A percentile compares a stretch with the other conserved stretches of the same genome.
Conservation (phyloP, 2,329 filamentous ascomycete genomes). For the Colletotrichum endophyticum region DNA sequence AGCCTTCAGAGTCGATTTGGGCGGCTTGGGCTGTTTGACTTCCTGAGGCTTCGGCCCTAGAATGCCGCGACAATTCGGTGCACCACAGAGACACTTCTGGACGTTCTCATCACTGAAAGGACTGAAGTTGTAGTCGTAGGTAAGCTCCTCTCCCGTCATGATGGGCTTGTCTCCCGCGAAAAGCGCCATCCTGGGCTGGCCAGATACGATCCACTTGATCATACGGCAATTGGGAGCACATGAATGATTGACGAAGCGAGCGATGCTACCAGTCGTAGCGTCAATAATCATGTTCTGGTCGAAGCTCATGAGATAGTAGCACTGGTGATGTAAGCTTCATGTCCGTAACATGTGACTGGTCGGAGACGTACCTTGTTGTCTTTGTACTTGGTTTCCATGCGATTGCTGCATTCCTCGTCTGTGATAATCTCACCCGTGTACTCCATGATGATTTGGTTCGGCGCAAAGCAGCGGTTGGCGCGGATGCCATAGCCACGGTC, state of each 20-base stretch:
- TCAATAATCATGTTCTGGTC: slow-evolving; percentile 99
- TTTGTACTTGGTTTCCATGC: slow-evolving; percentile 94
- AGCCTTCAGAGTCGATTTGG: slow-evolving; percentile 47
- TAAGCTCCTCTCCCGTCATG: slow-evolving; percentile 93
- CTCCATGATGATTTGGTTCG: slow-evolving; percentile 96
- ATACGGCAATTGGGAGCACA: slow-evolving; percentile 96
- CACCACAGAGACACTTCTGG: slow-evolving; percentile 69
- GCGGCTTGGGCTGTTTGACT: slow-evolving; percentile 49
- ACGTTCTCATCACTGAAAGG: slow-evolving; percentile 73
- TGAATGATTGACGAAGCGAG: slow-evolving; percentile 97
- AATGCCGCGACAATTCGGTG: slow-evolving; percentile 67
- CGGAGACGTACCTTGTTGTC: slow-evolving; percentile 77
- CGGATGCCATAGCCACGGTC: slow-evolving; percentile 92
- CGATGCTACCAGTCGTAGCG: slow-evolving; percentile 93
- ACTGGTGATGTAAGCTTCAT: slow-evolving; percentile 55
- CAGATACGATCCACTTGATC: slow-evolving; percentile 96
- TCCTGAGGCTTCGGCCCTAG: slow-evolving; percentile 67
- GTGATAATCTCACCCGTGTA: slow-evolving; percentile 98
- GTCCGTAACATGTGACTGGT: slow-evolving; percentile 12
- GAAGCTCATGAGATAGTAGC: slow-evolving; percentile 98
- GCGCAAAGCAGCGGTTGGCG: slow-evolving; percentile 84
- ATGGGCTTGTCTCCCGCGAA: slow-evolving; percentile 92
- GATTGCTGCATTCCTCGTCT: slow-evolving; percentile 87
- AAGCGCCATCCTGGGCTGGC: slow-evolving; percentile 93
- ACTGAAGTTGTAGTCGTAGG: slow-evolving; percentile 86